Evolutionary conservation across 805 yeast genomes (phyloP).

Genomic region (Nadsonia fulvescens): DNA sequence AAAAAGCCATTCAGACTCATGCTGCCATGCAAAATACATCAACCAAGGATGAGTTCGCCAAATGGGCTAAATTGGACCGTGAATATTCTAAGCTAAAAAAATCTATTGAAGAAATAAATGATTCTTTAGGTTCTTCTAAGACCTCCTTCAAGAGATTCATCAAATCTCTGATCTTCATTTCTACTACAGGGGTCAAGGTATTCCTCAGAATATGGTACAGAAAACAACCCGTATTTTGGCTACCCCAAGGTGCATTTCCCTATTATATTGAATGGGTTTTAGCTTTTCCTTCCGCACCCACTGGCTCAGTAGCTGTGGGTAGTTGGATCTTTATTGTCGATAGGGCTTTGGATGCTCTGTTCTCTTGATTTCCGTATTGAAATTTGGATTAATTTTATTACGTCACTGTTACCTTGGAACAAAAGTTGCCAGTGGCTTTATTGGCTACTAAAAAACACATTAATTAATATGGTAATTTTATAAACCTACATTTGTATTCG

Average conservation of each 20-base stretch:
- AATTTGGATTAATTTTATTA: too few relatives aligned
- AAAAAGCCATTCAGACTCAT: slow-evolving; percentile 31
- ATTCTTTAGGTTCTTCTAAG: slow-evolving; percentile 17
- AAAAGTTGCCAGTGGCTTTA: too few relatives aligned
- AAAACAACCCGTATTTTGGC: slow-evolving; percentile 34
- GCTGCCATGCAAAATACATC: slow-evolving; percentile 41
- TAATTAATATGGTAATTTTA: too few relatives aligned
- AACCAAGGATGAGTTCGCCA: slow-evolving; percentile 89
- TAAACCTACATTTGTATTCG: too few relatives aligned
- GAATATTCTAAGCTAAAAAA: slow-evolving; percentile 37
- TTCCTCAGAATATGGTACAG: slow-evolving; percentile 34
- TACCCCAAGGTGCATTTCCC: slow-evolving; percentile 45
- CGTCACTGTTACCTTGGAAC: too few relatives aligned
- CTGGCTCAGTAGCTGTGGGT: slow-evolving; percentile 43
- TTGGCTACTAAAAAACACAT: too few relatives aligned
- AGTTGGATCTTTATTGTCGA: slow-evolving; percentile 31
- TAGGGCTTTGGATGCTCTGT: slow-evolving; percentile 14
- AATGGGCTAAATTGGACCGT: slow-evolving; percentile 86
- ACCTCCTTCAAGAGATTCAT: slow-evolving; percentile 20
- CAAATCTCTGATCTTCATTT: slow-evolving; percentile 19
- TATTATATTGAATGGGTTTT: slow-evolving; percentile 32
- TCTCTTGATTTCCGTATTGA: too few relatives aligned
- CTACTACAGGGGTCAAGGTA: slow-evolving; percentile 26
- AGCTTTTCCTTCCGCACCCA: slow-evolving; percentile 45
- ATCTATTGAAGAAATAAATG: slow-evolving; percentile 27